phyloP scores from a whole-genome alignment of 768 basidiomycete genomes.

The Amylocystis lapponica region DNA sequence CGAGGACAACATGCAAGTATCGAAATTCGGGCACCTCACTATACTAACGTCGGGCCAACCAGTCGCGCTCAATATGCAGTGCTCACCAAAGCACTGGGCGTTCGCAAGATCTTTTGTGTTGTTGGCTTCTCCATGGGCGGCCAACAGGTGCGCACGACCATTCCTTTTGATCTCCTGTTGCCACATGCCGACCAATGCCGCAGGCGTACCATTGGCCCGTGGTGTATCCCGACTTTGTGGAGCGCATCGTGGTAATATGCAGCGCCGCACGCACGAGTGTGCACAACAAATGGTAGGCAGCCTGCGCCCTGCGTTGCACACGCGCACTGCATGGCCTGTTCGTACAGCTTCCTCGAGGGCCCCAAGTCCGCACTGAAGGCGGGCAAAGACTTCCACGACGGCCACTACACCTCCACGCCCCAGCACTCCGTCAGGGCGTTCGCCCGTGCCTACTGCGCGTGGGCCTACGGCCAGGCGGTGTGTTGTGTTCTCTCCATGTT shows the following conservation, averaged over 20 bases:
- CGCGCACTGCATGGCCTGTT: too few relatives aligned
- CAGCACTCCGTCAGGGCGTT: conserved; percentile 48
- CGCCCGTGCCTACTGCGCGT: conserved; percentile 47
- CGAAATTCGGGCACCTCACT: neutral
- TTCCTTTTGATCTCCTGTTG: neutral
- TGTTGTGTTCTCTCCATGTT: too few relatives aligned
- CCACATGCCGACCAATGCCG: neutral
- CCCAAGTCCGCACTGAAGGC: conserved; percentile 46
- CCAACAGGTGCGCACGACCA: conserved; percentile 19
- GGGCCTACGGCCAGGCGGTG: conserved; percentile 50
- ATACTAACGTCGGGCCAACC: neutral
- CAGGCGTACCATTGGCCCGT: conserved; percentile 52
- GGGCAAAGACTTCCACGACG: conserved; percentile 46
- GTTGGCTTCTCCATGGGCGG: conserved; percentile 26
- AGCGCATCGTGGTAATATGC: conserved; percentile 40
- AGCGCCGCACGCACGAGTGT: conserved; percentile 48
- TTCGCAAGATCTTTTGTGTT: conserved; percentile 17
- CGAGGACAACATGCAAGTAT: conserved; percentile 23
- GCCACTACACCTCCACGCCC: conserved; percentile 42
- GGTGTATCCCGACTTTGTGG: conserved; percentile 47
- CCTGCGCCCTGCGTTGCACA: too few relatives aligned
- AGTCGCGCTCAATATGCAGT: conserved; percentile 23
- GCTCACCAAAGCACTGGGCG: conserved; percentile 17
- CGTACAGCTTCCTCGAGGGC: conserved; percentile 54
- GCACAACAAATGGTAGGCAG: conserved; percentile 43